Evolutionary conservation across 2,329 filamentous ascomycete genomes (phyloP), one percentile per base, ranked within the genome.

Genomic region (Taxawa tesnikishii): DNA sequence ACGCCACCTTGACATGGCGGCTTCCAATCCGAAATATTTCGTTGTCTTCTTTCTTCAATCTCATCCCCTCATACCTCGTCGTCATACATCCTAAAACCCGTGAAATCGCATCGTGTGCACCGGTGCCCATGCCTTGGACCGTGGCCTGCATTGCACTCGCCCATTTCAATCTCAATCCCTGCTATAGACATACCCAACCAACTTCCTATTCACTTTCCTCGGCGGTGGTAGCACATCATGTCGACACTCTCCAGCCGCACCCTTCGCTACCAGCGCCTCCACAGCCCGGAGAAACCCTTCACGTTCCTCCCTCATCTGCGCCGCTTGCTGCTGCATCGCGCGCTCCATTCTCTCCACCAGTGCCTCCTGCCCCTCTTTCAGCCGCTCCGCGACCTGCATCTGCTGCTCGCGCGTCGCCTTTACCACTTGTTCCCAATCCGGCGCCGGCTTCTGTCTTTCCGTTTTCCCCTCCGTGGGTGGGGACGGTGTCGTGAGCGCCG

Each of bases 151-250:
- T n/a, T n/a, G n/a, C n/a, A n/a, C n/a, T n/a, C n/a, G n/a, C n/a
- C n/a, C n/a, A n/a, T n/a, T n/a, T n/a, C n/a, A n/a, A n/a, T n/a
- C n/a, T n/a, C n/a, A n/a, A n/a, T n/a, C n/a, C 19, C 19, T 23
- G 19, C 19, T 23, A 23, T 40, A 40, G 18, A 37, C 37, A 29
- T 40, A 40, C 17, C 38, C 38, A 11, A 37, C 32, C 26, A 40
- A 15, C 17, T 30, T 32, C 16, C 33, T 29, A 15, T 32, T 32
- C 12, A 40, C 29, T 19, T 40, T 40, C 28, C 36, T 38, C 6
- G 38, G 38, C 17, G 38, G 38, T 8, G 38, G 35, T 13, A 34
- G 15, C 11, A 40, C 36, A 18, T 40, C 38, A 15, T 38, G 38
- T 15, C 27, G 28, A 10, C 35, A 38, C 13, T 37, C 27, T 11